Percentiles rank a stretch among this genome's conserved stretches.
phyloP scores from a whole-genome alignment of 1,284 basidiomycete species.

The Marasmius fiardii region DNA sequence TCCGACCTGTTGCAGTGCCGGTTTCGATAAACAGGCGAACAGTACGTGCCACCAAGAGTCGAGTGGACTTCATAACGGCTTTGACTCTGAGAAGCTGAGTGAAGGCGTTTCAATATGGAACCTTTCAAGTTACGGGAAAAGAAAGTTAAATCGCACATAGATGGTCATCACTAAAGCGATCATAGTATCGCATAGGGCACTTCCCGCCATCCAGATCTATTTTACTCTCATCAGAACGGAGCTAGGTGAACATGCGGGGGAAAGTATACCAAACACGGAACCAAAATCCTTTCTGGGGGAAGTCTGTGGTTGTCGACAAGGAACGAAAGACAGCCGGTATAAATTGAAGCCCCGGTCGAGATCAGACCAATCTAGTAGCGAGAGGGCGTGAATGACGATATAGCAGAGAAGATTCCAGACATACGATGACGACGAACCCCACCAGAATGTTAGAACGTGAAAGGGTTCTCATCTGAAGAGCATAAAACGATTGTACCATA shows the following conservation, averaged over 20 bases:
- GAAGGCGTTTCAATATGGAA: neutral
- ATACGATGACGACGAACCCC: neutral
- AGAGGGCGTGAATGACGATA: neutral
- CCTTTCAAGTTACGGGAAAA: neutral
- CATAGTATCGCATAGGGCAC: slow-evolving; percentile 4
- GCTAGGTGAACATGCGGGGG: neutral
- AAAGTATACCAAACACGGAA: neutral
- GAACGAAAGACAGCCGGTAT: slow-evolving; percentile 1
- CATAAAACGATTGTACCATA: slow-evolving; percentile 9
- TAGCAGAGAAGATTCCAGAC: neutral
- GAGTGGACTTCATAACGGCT: slow-evolving; percentile 3
- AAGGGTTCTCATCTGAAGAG: slow-evolving; percentile 1
- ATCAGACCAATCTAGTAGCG: neutral
- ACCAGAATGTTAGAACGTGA: neutral
- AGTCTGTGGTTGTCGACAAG: neutral
- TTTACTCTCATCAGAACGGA: neutral
- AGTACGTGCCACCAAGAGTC: slow-evolving; percentile 1
- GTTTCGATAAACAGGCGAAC: slow-evolving; percentile 8
- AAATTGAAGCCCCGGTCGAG: neutral
- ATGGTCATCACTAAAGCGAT: slow-evolving; percentile 7
- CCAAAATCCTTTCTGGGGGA: neutral
- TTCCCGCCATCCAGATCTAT: slow-evolving; percentile 2
- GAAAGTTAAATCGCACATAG: slow-evolving; percentile 3
- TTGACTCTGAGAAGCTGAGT: slow-evolving; percentile 1
- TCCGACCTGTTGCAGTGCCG: slow-evolving; percentile 3